A percentile compares a stretch with the other conserved stretches of the same genome.
These are phyloP conservation scores for Phytophthora podocarpi DNA, from an alignment of 352 stramenopile species.

Conservation along the genomic window DNA sequence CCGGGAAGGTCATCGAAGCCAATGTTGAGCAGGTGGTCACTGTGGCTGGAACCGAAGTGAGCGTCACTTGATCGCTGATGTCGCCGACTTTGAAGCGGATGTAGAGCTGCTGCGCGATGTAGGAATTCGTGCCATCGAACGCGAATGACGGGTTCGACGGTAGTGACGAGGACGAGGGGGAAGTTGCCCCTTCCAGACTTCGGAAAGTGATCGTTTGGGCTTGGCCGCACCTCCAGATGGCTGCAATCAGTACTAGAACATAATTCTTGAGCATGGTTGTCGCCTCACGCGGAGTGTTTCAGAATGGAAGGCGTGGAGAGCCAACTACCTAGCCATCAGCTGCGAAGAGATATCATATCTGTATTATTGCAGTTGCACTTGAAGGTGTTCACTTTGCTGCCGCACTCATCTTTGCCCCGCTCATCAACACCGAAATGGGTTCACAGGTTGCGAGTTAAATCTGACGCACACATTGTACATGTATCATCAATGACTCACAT, in stretches of 20 bases:
- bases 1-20: conserved; percentile 28
- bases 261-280: neutral
- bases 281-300: neutral
- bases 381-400: too few species aligned
- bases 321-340: too few species aligned
- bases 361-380: too few species aligned
- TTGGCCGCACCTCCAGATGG: neutral
- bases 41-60: conserved; percentile 16
- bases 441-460: too few species aligned
- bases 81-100: conserved; percentile 23
- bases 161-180: neutral
- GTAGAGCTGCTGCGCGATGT: conserved; percentile 45
- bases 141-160: conserved; percentile 22
- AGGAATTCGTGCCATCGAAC: conserved; percentile 43
- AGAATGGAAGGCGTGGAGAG: conserved; percentile 10
- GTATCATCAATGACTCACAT: too few species aligned
- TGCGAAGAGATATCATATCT: conserved; percentile 17
- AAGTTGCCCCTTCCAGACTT: conserved; percentile 4
- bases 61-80: neutral
- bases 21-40: conserved; percentile 14
- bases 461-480: too few species aligned
- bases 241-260: neutral
- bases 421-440: too few species aligned
- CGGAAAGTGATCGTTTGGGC: conserved; percentile 19
- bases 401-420: too few species aligned